Evolutionary conservation across 495 filamentous ascomycete species (phyloP), one percentile per base, ranked within the genome.

Genomic region (Penicillium canescens): DNA sequence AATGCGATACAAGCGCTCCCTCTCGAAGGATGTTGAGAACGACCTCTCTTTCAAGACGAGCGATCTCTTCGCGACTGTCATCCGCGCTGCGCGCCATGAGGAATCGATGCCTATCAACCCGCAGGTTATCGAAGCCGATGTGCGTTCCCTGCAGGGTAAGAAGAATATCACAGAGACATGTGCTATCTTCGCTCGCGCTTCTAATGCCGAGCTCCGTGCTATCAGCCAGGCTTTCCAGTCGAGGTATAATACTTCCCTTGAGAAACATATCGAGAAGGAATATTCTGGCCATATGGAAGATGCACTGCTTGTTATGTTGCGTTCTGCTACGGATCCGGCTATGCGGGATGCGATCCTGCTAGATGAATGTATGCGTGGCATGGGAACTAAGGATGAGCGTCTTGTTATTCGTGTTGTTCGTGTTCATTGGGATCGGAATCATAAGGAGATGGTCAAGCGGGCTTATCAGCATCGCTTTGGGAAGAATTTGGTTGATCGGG

Each of bases 241-340:
- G 28, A 82, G 81, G 38, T 94, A 89, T 64, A 77, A 82, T 2
- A 70, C 75, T 10, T 69, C 79, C 16, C 74, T 98, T 8, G 86
- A 90, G 49, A 82, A 83, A 24, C 84, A 90, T 46, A 80, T 97
- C 38, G 78, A 81, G 46, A 86, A 80, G 73, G 86, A 94, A 63
- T 96, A 96, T 71, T 87, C 86, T 1, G 93, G 92, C 1, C 93
- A 98, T 61, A 96, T 97, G 91, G 82, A 92, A 70, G 80, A 88
- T 23, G 91, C 91, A 0, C 71, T 96, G n/a, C 67, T 92, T 37
- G 83, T 82, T 47, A 90, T 96, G 70, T 72, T 96, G 4, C 81
- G 81, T n/a, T 78, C 82, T 0, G 94, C 88, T 5, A 71, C 82
- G 10, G 90, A 98, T 61, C 87, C 86, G 45, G 89, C 88, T 20